Percentiles rank a stretch among this genome's conserved stretches.
Conservation (phyloP, 805 yeast genomes). For the Hanseniaspora nectarophila region DNA sequence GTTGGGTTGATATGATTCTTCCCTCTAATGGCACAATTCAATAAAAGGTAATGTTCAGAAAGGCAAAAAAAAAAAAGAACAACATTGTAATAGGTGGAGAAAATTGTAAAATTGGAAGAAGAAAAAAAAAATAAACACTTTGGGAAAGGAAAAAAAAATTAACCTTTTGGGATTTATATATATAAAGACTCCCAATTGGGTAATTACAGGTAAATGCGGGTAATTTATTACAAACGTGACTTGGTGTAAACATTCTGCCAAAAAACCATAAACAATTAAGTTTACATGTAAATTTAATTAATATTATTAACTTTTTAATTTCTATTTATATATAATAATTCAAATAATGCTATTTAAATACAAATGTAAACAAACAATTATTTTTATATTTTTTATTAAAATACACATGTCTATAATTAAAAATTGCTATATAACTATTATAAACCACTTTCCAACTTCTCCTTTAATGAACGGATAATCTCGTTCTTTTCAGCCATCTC, state of each 20-base stretch:
- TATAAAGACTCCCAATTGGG: not conserved
- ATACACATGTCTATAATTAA: too few relatives aligned
- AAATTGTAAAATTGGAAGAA: not conserved
- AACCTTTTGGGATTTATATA: too few relatives aligned
- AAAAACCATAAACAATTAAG: not conserved
- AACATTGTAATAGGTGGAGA: too few relatives aligned
- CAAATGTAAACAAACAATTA: too few relatives aligned
- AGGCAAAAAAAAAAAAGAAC: too few relatives aligned
- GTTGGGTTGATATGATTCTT: too few relatives aligned
- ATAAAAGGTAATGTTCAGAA: too few relatives aligned
- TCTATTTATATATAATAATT: too few relatives aligned
- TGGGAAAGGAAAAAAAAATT: not conserved
- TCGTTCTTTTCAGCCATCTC: slow-evolving; percentile 41
- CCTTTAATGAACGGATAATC: slow-evolving; percentile 31
- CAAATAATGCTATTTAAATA: too few relatives aligned
- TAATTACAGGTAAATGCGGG: not conserved
- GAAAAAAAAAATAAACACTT: not conserved
- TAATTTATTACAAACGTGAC: not conserved
- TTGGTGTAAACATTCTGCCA: not conserved
- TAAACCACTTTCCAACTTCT: slow-evolving; percentile 18
- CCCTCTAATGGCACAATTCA: too few relatives aligned
- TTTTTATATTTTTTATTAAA: too few relatives aligned
- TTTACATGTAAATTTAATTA: not conserved
- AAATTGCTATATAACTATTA: not conserved
- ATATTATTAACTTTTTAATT: too few relatives aligned